phyloP scores from a whole-genome alignment of 202 grass and related monocot genomes.

The Miscanthus sacchariflorus region DNA sequence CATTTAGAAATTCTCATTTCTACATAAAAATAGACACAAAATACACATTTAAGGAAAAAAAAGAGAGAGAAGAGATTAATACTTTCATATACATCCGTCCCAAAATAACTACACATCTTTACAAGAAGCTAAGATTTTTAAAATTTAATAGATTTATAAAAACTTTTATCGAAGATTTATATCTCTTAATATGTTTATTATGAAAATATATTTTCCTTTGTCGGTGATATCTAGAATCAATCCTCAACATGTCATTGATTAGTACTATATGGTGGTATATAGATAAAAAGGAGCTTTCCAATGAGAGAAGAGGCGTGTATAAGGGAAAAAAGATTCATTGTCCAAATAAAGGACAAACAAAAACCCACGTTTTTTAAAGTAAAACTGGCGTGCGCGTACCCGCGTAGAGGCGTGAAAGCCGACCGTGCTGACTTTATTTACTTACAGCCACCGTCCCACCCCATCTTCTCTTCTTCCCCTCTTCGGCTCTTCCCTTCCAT shows the following conservation, averaged over 20 bases:
- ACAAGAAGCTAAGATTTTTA: neutral
- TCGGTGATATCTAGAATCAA: neutral
- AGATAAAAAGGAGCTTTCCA: neutral
- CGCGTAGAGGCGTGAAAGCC: neutral
- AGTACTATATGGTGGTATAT: neutral
- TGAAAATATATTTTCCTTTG: neutral
- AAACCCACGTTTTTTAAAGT: neutral
- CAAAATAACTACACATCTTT: no score
- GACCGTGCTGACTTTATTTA: conserved; percentile 29
- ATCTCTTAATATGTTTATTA: neutral
- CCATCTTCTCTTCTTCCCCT: neutral
- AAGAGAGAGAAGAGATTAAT: neutral
- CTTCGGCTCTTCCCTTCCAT: neutral
- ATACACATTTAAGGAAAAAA: neutral
- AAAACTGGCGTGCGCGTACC: neutral
- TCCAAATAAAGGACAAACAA: neutral
- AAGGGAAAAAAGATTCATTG: neutral
- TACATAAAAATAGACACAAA: neutral
- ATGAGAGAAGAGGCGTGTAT: neutral
- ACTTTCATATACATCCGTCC: neutral
- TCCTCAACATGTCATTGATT: neutral
- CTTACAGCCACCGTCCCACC: neutral
- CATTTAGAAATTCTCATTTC: neutral
- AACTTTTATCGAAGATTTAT: neutral
- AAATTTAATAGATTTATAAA: neutral